phyloP scores from a whole-genome alignment of 768 basidiomycete species.

The Gymnopilus junonius region DNA sequence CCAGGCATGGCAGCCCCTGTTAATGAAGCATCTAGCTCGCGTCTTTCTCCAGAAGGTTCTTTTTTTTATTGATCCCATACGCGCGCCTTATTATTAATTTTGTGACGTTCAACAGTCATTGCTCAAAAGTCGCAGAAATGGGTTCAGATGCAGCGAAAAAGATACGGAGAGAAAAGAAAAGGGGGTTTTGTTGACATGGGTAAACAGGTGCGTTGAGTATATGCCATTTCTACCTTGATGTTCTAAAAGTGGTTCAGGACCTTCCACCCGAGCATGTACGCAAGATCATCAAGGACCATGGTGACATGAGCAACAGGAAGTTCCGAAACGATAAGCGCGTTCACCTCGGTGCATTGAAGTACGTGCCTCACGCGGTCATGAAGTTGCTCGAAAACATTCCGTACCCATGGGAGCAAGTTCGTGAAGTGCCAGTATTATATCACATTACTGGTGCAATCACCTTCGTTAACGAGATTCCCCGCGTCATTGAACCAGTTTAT shows the following conservation, averaged over 20 bases:
- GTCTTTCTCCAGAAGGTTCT: slow-evolving; percentile 52
- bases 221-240: slow-evolving; percentile 12
- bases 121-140: slow-evolving; percentile 96
- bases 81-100: slow-evolving; percentile 20
- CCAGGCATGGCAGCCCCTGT: slow-evolving; percentile 53
- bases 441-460: slow-evolving; percentile 99
- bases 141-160: slow-evolving; percentile 90
- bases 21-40: slow-evolving; percentile 43
- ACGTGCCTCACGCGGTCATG: slow-evolving; percentile 99
- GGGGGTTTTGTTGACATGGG: slow-evolving; percentile 92
- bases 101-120: slow-evolving; percentile 51
- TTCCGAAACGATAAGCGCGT: slow-evolving; percentile 99
- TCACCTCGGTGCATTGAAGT: slow-evolving; percentile 96
- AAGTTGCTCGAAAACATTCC: slow-evolving; percentile 99
- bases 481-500: slow-evolving; percentile 96
- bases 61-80: slow-evolving; percentile 9
- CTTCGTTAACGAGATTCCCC: slow-evolving; percentile 98
- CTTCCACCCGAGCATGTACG: slow-evolving; percentile 97
- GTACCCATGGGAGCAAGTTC: slow-evolving; percentile 98
- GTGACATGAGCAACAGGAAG: slow-evolving; percentile 99
- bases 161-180: slow-evolving; percentile 90
- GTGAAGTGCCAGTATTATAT: slow-evolving; percentile 97
- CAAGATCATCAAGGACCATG: slow-evolving; percentile 99
- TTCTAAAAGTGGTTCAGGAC: slow-evolving; percentile 57
- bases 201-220: slow-evolving; percentile 71